Percentiles rank a stretch among this genome's conserved stretches.
These are phyloP conservation scores for Neolentinus lepideus DNA, from an alignment of 1,284 basidiomycete species.

Conservation along the genomic window DNA sequence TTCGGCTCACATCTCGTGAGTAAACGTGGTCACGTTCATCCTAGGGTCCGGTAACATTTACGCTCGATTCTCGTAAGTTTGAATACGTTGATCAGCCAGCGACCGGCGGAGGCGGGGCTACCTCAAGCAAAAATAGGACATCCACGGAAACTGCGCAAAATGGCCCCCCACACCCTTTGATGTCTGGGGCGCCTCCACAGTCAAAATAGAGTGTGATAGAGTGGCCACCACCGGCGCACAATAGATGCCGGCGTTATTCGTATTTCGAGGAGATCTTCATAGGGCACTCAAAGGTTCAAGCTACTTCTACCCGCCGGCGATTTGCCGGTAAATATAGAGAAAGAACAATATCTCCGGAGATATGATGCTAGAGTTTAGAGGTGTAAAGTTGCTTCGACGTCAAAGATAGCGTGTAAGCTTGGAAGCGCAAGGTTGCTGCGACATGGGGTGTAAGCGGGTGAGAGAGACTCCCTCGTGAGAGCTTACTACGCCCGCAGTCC, in stretches of 20 bases:
- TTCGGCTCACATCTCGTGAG: not conserved
- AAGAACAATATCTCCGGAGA: not conserved
- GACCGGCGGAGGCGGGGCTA: not conserved
- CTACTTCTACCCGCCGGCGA: not conserved
- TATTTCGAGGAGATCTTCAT: not conserved
- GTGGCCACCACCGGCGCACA: not conserved
- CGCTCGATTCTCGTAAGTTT: constrained; percentile 70
- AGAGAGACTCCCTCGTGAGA: not conserved
- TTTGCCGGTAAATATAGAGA: not conserved
- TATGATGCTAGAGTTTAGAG: not conserved
- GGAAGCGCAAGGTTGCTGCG: not conserved
- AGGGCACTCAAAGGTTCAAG: not conserved
- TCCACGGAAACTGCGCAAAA: not conserved
- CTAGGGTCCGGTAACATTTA: constrained; percentile 80
- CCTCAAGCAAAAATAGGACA: not conserved
- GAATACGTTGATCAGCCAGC: constrained; percentile 34
- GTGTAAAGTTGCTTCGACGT: not conserved
- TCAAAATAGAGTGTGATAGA: not conserved
- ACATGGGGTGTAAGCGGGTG: not conserved
- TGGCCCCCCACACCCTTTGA: not conserved
- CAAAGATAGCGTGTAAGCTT: not conserved
- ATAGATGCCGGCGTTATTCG: not conserved
- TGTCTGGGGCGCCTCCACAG: not conserved
- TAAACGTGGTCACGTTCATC: constrained; percentile 1
- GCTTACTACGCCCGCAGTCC: no score